phyloP scores from a whole-genome alignment of 2,329 filamentous ascomycete genomes.

The Gaeumannomyces tritici region DNA sequence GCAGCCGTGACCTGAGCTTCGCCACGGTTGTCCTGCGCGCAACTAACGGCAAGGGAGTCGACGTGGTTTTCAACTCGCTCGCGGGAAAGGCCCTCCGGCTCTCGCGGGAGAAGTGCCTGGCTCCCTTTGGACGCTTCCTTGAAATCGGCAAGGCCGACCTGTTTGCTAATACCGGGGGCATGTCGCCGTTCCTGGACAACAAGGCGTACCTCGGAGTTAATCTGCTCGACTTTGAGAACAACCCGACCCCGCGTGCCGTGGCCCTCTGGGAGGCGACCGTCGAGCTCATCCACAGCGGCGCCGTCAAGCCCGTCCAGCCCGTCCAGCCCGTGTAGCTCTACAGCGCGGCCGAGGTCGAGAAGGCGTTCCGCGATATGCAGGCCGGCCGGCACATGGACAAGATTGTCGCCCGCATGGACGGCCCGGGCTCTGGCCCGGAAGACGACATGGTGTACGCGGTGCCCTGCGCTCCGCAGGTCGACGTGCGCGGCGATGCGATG shows the following conservation, averaged over 20 bases:
- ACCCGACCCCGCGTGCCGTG: neutral
- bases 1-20: constrained; percentile 20
- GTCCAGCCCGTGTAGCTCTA: neutral
- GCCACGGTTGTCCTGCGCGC: constrained; percentile 13
- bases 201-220: neutral
- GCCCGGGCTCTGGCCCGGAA: neutral
- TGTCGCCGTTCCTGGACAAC: neutral
- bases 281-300: neutral
- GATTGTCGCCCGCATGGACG: too few species aligned
- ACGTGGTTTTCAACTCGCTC: constrained; percentile 22
- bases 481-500: constrained; percentile 15
- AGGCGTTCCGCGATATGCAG: constrained; percentile 1
- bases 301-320: neutral
- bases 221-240: neutral
- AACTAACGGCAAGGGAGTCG: constrained; percentile 9
- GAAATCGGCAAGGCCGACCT: constrained; percentile 3
- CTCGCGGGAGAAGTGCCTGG: constrained; percentile 21
- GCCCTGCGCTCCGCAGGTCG: constrained; percentile 4
- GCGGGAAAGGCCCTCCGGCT: constrained; percentile 19
- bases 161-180: neutral
- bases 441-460: constrained; percentile 1
- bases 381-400: constrained; percentile 3
- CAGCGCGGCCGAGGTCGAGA: neutral
- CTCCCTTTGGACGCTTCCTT: constrained; percentile 17
- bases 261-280: too few species aligned